Evolutionary conservation across 257 asterid genomes (phyloP), one percentile per base, ranked within the genome.

Genomic region (Ehretia macrophylla): DNA sequence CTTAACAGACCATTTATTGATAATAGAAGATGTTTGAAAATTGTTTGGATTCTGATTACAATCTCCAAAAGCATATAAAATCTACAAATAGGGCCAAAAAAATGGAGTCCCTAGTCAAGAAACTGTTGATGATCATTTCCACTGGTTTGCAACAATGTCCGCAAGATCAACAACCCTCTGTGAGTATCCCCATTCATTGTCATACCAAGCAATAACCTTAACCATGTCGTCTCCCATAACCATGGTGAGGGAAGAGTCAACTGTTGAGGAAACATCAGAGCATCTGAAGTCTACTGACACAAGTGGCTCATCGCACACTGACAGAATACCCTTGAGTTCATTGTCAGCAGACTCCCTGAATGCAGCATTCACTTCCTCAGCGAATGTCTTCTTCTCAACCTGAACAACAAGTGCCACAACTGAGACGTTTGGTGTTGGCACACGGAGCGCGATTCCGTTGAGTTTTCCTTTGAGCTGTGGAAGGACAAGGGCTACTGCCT

Each of bases 91-190:
- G 16, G 63, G 66, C 17, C 21, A 55, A 37, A 53, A 20, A 32
- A 11, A 48, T 42, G 12, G 12, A 42, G 47, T 42, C 47, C 47
- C 47, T 42, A 42, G 8, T 2, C 4, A 4, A 42, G 5, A 42
- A 1, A 27, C 35, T 27, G 4, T 27, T 42, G 16, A 42, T 27
- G 4, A 42, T 63, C 76, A 88, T 74, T 85, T 88, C 98, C 98
- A 91, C 63, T 82, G 76, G 79, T 81, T 79, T 40, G 98, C 98
- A 73, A 84, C 94, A 76, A 91, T 91, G 83, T 88, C 84, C 58
- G 98, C 98, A 68, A 91, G 92, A 79, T 91, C 98, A 70, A 88
- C 98, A 47, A 88, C 98, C 84, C 98, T 88, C 81, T 91, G 98
- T n/a, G 98, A 91, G 85, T 91, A 91, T 8, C 96, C 98, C 96